phyloP scores from a whole-genome alignment of 805 yeast genomes.

The Saturnispora dispora region DNA sequence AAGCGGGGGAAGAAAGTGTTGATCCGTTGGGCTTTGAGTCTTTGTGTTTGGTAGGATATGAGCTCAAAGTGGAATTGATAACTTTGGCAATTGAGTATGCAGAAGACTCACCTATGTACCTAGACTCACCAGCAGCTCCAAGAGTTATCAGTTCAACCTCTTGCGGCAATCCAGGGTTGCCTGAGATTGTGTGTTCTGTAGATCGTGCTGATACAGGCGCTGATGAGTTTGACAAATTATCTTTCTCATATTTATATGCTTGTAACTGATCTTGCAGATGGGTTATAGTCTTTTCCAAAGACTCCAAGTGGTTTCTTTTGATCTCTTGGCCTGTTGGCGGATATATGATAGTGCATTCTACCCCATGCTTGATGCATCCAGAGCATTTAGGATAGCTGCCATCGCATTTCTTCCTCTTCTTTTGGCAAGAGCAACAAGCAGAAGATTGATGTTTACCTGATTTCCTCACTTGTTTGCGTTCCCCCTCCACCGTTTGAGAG shows the following conservation, averaged over 20 bases:
- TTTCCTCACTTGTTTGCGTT: not conserved
- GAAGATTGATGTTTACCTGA: constrained; percentile 30
- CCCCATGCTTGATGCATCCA: constrained; percentile 32
- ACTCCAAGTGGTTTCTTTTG: constrained; percentile 37
- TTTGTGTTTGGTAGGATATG: constrained; percentile 9
- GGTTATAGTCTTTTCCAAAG: constrained; percentile 30
- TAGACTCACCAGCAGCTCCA: constrained; percentile 24
- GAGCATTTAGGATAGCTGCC: constrained; percentile 41
- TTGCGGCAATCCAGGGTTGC: constrained; percentile 17
- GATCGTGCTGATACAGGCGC: not conserved
- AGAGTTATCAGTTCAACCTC: constrained; percentile 26
- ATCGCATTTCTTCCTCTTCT: constrained; percentile 42
- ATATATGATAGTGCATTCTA: constrained; percentile 39
- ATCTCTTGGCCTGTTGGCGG: constrained; percentile 40
- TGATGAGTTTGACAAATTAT: not conserved
- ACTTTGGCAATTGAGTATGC: constrained; percentile 28
- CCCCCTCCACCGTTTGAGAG: not conserved
- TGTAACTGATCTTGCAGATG: constrained; percentile 2
- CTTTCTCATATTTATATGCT: not conserved
- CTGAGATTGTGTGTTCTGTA: not conserved
- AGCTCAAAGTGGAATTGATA: constrained; percentile 20
- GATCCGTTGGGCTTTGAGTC: not conserved
- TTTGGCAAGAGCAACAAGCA: constrained; percentile 44
- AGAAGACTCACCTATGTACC: constrained; percentile 26
- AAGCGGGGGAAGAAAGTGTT: not conserved